Conservation (phyloP, 2,329 filamentous ascomycete species). For the Nothophoma quercina region DNA sequence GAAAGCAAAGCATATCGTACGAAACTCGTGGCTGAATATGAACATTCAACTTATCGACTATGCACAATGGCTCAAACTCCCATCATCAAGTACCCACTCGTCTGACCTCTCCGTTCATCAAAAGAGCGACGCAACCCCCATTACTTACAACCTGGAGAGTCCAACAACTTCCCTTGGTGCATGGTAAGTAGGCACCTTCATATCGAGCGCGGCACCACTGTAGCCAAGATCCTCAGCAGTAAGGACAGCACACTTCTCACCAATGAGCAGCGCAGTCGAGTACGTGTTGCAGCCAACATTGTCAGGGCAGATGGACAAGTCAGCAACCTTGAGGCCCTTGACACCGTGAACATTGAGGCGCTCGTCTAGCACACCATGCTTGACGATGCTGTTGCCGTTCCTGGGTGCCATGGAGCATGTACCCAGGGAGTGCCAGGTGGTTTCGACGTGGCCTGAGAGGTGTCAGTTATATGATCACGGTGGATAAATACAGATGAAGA, state of each 20-base stretch:
- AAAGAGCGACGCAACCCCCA: not conserved
- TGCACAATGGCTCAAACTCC: not conserved
- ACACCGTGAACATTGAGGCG: constrained; percentile 80
- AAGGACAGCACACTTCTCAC: constrained; percentile 76
- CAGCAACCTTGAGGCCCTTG: constrained; percentile 78
- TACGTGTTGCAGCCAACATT: constrained; percentile 71
- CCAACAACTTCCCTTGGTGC: constrained; percentile 55
- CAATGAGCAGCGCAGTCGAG: constrained; percentile 75
- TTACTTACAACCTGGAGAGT: constrained; percentile 51
- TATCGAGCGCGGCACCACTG: constrained; percentile 74
- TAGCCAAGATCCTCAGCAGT: constrained; percentile 78
- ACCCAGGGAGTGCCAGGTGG: constrained; percentile 73
- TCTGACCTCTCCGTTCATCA: not conserved
- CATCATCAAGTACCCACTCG: not conserved
- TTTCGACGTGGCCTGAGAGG: constrained; percentile 68
- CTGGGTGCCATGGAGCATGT: constrained; percentile 80
- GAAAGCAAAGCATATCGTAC: too few relatives aligned
- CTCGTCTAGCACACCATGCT: constrained; percentile 79
- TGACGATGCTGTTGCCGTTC: constrained; percentile 80
- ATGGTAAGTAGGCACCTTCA: constrained; percentile 69
- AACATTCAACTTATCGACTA: not conserved
- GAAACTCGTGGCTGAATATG: too few relatives aligned
- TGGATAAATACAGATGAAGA: not conserved
- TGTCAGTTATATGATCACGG: constrained; percentile 7
- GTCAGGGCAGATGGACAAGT: constrained; percentile 78